These are phyloP conservation scores for Triadica sebifera DNA, from an alignment of 345 rosid species.

Conservation along the genomic window DNA sequence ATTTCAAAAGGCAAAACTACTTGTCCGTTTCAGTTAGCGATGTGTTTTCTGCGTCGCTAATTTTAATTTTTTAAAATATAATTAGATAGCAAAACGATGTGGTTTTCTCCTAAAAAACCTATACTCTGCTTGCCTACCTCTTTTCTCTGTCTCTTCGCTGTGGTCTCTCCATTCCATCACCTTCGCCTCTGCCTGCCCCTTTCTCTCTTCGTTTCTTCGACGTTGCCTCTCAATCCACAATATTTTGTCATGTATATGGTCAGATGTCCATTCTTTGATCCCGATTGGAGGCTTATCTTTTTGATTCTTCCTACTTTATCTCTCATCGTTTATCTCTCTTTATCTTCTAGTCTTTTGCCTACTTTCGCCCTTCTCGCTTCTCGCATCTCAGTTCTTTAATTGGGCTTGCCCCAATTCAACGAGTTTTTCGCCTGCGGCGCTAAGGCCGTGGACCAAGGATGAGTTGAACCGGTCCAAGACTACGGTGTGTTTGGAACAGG, in stretches of 20 bases:
- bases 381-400: slow-evolving; percentile 8
- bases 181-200: too few relatives aligned
- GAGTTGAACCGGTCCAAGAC: slow-evolving; percentile 48
- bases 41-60: too few relatives aligned
- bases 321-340: slow-evolving; percentile 13
- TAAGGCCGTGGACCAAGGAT: slow-evolving; percentile 6
- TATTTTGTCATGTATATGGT: neutral
- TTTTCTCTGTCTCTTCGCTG: too few relatives aligned
- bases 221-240: too few relatives aligned
- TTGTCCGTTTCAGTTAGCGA: too few relatives aligned
- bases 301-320: slow-evolving; percentile 14
- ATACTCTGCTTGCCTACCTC: too few relatives aligned
- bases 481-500: slow-evolving; percentile 91
- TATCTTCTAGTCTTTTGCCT: slow-evolving; percentile 16
- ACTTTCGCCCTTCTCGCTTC: slow-evolving; percentile 12
- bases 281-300: slow-evolving; percentile 16
- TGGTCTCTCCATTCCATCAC: too few relatives aligned
- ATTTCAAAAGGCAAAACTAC: too few relatives aligned
- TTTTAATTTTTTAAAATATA: too few relatives aligned
- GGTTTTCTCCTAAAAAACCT: too few relatives aligned
- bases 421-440: neutral
- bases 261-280: slow-evolving; percentile 11
- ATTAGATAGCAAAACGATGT: too few relatives aligned
- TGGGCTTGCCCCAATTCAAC: neutral
- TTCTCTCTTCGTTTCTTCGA: too few relatives aligned